Evolutionary conservation across 345 rosid species (phyloP), one percentile per base, ranked within the genome.

Genomic region (Citrus mangshanensis): DNA sequence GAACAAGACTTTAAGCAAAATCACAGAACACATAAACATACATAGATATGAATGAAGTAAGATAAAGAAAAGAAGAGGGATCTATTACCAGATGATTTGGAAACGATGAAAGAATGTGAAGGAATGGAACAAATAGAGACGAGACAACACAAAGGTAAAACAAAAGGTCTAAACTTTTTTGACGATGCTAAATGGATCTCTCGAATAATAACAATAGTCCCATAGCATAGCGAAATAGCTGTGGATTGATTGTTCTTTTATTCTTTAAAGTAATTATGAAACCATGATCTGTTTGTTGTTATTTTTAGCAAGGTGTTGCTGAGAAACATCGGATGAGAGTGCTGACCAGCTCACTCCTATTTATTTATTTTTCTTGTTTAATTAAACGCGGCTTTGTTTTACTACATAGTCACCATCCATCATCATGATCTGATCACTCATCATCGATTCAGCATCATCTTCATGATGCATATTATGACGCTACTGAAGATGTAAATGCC

Each of bases 311-410:
- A 67, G 66, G 37, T 55, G 66, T 37, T 67, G 73, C 79, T 55
- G 25, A 76, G 79, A 76, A 76, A 67, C 73, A 55, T 54, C 79
- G 56, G 65, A 35, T 25, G 32, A 37, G 55, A 68, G 66, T 77
- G 79, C 79, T 77, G 67, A 77, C 79, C 79, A 67, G 79, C 79
- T 77, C 38, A 46, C 22, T 21, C 68, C 21, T 24, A 4, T 37
- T 6, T 13, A 10, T 35, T 65, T 70, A 2, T n/a, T 22, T 42
- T 25, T 10, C 34, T 30, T 18, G 5, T 46, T 55, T 34, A 63
- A 34, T 35, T 18, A 66, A 8, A 67, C 65, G 79, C 73, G 73
- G 72, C 73, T 34, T 76, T 24, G 24, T 12, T 62, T 25, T 7
- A 21, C 62, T n/a, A 25, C 65, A 12, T 6, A 21, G 68, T 60